Conservation (phyloP, 2,329 filamentous ascomycete species). For the Exophiala phaeomuriformis region DNA sequence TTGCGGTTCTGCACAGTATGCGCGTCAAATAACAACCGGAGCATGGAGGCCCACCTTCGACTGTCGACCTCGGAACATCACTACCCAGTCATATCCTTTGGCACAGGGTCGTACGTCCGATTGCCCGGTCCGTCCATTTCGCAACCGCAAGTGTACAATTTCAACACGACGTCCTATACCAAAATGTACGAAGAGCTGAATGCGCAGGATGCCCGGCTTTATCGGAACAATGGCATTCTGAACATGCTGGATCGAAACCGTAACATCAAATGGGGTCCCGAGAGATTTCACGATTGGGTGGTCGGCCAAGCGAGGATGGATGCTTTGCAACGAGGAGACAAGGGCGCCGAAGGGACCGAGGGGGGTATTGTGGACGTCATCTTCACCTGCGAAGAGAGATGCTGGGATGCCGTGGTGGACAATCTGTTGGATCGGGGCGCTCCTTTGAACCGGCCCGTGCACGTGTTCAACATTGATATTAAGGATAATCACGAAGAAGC, state of each 20-base stretch:
- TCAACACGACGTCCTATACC: conserved; percentile 94
- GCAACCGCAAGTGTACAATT: conserved; percentile 94
- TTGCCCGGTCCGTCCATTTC: conserved; percentile 84
- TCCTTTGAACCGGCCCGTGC: conserved; percentile 83
- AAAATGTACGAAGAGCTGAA: conserved; percentile 89
- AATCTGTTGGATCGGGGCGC: conserved; percentile 80
- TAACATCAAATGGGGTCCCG: conserved; percentile 86
- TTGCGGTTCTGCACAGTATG: conserved; percentile 98
- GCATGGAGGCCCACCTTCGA: conserved; percentile 98
- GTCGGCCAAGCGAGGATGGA: conserved; percentile 76
- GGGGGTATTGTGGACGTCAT: conserved; percentile 87
- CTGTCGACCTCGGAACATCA: conserved; percentile 73
- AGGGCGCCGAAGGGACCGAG: conserved; percentile 73
- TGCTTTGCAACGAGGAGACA: conserved; percentile 59
- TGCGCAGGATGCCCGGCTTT: conserved; percentile 76
- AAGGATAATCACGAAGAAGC: conserved; percentile 98
- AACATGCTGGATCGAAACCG: conserved; percentile 94
- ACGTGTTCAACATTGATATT: conserved; percentile 98
- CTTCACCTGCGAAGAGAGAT: conserved; percentile 94
- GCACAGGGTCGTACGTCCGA: conserved; percentile 88
- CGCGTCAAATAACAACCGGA: conserved; percentile 96
- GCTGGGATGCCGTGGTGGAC: conserved; percentile 96
- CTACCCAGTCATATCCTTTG: conserved; percentile 97
- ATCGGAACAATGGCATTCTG: conserved; percentile 83
- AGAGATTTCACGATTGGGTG: conserved; percentile 97